Percentiles rank a stretch among this genome's conserved stretches.
Evolutionary conservation across 2,329 filamentous ascomycete genomes (phyloP).

Genomic region (Sporothrix sp.): DNA sequence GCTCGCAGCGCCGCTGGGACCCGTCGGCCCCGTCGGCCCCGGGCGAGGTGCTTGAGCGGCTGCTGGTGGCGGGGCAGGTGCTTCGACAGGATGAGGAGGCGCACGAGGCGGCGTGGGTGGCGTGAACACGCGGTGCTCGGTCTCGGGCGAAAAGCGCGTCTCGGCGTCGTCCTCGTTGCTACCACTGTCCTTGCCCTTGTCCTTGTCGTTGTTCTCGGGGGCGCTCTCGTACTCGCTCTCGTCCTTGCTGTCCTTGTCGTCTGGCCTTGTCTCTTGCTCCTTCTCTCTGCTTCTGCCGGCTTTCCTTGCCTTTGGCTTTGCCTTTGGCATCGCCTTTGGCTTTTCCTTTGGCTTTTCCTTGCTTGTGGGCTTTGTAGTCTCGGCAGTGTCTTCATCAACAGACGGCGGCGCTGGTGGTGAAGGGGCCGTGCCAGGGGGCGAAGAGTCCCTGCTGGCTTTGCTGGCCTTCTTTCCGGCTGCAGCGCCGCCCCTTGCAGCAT

Average conservation of each 20-base stretch:
- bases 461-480: background rate
- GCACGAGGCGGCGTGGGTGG: slow-evolving; percentile 3
- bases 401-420: background rate
- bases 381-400: background rate
- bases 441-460: no score
- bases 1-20: no score
- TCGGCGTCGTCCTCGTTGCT: background rate
- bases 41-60: background rate
- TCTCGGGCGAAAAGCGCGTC: background rate
- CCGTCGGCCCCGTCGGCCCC: background rate
- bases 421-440: no score
- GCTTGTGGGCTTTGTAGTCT: background rate
- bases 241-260: background rate
- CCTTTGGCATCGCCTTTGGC: background rate
- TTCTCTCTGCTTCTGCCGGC: background rate
- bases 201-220: background rate
- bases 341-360: no score
- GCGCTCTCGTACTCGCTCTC: slow-evolving; percentile 1
- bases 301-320: background rate
- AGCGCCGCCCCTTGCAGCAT: background rate
- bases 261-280: background rate
- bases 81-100: background rate
- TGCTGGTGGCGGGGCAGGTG: background rate
- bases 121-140: slow-evolving; percentile 4
- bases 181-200: background rate